phyloP scores from a whole-genome alignment of 148 eudicot species.

The Cornus kousa region DNA sequence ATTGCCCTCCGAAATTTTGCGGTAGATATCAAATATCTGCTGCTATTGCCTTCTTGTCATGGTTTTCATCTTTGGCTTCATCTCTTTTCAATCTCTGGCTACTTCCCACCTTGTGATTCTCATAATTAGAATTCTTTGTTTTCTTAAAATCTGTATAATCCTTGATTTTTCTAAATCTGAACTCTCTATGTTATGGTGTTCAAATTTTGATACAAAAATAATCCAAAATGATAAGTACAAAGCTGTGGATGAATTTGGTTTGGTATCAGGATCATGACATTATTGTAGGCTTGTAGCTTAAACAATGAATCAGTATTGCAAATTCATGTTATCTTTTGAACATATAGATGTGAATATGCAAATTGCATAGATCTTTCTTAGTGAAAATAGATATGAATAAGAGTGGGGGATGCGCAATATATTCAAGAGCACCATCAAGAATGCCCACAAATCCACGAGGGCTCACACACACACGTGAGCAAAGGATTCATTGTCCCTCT shows the following conservation, averaged over 20 bases:
- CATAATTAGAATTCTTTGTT: background rate
- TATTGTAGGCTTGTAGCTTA: no score
- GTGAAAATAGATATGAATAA: no score
- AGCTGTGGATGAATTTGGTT: background rate
- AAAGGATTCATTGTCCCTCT: no score
- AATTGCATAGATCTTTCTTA: no score
- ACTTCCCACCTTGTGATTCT: slow-evolving; percentile 39
- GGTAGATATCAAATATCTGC: slow-evolving; percentile 46
- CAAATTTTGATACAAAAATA: background rate
- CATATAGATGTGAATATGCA: no score
- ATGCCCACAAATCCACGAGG: no score
- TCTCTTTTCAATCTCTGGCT: slow-evolving; percentile 53
- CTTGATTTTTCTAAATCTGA: background rate
- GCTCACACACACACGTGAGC: no score
- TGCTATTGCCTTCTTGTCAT: slow-evolving; percentile 46
- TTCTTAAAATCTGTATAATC: background rate
- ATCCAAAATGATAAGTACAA: background rate
- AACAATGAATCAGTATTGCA: no score
- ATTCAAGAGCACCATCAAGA: no score
- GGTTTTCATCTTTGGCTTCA: slow-evolving; percentile 44
- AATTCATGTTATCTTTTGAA: no score
- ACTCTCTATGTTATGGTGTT: background rate
- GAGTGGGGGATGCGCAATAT: no score
- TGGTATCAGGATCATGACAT: no score
- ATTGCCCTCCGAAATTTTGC: slow-evolving; percentile 32